Evolutionary conservation across 257 asterid genomes (phyloP), one percentile per base, ranked within the genome.

Genomic region (Penstemon davidsonii): DNA sequence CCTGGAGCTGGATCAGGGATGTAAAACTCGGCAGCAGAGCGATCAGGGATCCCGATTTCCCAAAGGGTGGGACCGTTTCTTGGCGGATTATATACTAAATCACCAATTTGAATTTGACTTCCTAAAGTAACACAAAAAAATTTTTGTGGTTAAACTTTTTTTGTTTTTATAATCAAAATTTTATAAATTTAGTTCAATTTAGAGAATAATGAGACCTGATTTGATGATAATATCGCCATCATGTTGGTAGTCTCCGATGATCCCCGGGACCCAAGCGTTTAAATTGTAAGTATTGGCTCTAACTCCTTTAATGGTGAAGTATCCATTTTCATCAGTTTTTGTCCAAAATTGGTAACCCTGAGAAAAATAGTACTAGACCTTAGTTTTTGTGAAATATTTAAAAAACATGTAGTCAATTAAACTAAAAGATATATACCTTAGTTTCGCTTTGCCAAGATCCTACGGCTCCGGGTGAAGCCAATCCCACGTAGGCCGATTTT

Each of bases 381-480:
- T 11, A 15, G 19, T 51, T 45, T 49, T 11, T 4, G 8, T n/a
- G 45, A 19, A 63, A 33, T 8, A 46, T 25, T 25, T 25, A 41
- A 15, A 7, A 10, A 60, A 9, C 38, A 42, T 6, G 8, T 12
- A 7, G 25, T 2, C 11, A 6, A 45, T 19, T 40, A 13, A 50
- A 25, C 11, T 4, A 37, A 25, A 10, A 50, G 25, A 33, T 13
- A 3, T 45, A 7, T n/a, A 68, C 96, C 95, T 92, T 86, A 66
- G 78, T 55, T 0, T 86, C 89, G 4, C 11, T 57, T 79, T 87
- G 96, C 96, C 98, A 92, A 5, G 96, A 87, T 72, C 96, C 96
- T 1, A 47, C 69, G 10, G 64, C 60, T 64, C 96, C 96, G 0
- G 84, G 89, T 4, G 83, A 66, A 15, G 98, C 98, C 74, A 92